Evolutionary conservation across 2,329 filamentous ascomycete genomes (phyloP).

Genomic region (Talaromyces funiculosus): DNA sequence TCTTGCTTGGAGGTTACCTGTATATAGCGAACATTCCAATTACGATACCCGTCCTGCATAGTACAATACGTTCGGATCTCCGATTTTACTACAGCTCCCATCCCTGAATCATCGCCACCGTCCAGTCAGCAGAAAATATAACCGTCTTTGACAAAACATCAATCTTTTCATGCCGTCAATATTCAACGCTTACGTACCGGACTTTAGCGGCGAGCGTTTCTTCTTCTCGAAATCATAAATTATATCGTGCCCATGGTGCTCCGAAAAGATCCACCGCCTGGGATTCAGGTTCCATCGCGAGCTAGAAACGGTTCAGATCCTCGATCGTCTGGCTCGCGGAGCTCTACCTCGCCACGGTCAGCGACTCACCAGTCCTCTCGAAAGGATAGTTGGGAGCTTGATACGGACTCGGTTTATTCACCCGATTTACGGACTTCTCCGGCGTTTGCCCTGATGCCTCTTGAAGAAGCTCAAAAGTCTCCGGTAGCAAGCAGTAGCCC

Average conservation of each 20-base stretch:
- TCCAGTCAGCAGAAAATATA: background rate
- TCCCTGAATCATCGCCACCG: background rate
- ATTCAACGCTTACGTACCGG: background rate
- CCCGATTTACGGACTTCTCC: constrained; percentile 35
- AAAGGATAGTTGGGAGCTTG: constrained; percentile 23
- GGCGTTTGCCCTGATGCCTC: constrained; percentile 33
- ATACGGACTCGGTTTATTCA: constrained; percentile 30
- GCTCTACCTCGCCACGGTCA: constrained; percentile 23
- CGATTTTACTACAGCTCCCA: background rate
- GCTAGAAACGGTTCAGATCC: constrained; percentile 24
- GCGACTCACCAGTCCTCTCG: constrained; percentile 18
- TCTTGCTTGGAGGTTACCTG: background rate
- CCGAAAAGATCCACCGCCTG: constrained; percentile 34
- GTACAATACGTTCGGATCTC: background rate
- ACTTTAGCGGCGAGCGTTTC: background rate
- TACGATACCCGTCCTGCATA: background rate
- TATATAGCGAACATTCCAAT: background rate
- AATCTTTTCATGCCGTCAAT: background rate
- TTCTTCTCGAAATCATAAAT: background rate
- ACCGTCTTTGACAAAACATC: background rate
- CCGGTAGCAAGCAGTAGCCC: constrained; percentile 28
- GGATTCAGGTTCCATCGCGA: constrained; percentile 29
- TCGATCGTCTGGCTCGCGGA: constrained; percentile 31
- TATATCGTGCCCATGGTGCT: constrained; percentile 28
- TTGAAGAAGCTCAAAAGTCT: constrained; percentile 34